Evolutionary conservation across 768 basidiomycete genomes (phyloP), one percentile per base, ranked within the genome.

Genomic region (Trametes gibbosa): DNA sequence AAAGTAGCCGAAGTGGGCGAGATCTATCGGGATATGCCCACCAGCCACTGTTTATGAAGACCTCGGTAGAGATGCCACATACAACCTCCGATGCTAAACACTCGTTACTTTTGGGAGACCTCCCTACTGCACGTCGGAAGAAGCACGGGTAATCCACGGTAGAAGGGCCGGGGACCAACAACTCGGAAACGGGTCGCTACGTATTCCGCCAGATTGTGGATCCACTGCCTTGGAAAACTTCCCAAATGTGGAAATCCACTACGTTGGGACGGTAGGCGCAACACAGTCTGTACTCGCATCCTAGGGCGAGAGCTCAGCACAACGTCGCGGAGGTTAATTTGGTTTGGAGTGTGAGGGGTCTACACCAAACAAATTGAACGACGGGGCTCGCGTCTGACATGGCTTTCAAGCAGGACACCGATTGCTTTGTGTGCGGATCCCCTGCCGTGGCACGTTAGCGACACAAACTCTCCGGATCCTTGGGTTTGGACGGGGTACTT

Each of bases 191-290:
- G 32, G 42, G 43, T 53, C 41, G 35, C 35, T 32, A 12, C 35
- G n/a, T n/a, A n/a, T n/a, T n/a, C n/a, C 46, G 24, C 55, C 5
- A 48, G 37, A 27, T 25, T 17, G 25, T 50, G 40, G 55, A 56
- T 32, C 55, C 55, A 56, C 55, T 56, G 14, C 27, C 32, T 29
- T 29, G 55, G 55, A 47, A 14, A 16, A 14, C 13, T 39, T 39
- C 10, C 55, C 55, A 3, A 29, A 56, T 32, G 23, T 39, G 55
- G 55, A 23, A 56, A 56, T 25, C 39, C 47, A 41, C 25, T 56
- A 49, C n/a, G 55, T 56, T 56, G 46, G 40, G 9, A 6, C 17
- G 32, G 1, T n/a, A 8, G n/a, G 5, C 48, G 12, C 3, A 29
- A n/a, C 43, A 6, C 23, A 1, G 2, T 9, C 12, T 23, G 13